A percentile compares a stretch with the other conserved stretches of the same genome.
These are phyloP conservation scores for Quercus cerris DNA, from an alignment of 306 rosid species.

Conservation along the genomic window DNA sequence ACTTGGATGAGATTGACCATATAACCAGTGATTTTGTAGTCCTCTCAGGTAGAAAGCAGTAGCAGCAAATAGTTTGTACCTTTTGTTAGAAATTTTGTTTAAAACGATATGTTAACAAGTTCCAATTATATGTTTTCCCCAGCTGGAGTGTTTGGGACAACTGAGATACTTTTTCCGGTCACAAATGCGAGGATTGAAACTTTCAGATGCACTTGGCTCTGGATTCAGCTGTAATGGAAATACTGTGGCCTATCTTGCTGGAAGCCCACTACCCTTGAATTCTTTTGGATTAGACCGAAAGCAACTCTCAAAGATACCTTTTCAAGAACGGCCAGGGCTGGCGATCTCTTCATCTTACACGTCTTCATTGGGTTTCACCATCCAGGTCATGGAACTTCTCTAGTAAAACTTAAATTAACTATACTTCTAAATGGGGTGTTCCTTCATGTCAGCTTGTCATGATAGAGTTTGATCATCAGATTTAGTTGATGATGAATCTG, in stretches of 20 bases:
- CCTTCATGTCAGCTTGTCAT: no score
- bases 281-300: conserved; percentile 21
- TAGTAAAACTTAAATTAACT: not conserved
- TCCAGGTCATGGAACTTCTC: conserved; percentile 23
- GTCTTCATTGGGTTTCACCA: conserved; percentile 31
- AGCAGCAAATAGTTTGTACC: not conserved
- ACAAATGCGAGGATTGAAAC: conserved; percentile 32
- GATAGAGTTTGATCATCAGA: no score
- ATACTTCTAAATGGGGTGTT: no score
- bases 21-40: conserved; percentile 28
- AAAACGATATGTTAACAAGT: not conserved
- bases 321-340: conserved; percentile 36
- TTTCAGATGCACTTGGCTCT: conserved; percentile 32
- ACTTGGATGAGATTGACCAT: conserved; percentile 34
- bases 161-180: conserved; percentile 36
- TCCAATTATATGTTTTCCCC: not conserved
- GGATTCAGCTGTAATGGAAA: conserved; percentile 43
- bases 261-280: conserved; percentile 24
- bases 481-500: no score
- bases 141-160: conserved; percentile 38
- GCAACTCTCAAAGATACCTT: conserved; percentile 22
- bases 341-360: conserved; percentile 30
- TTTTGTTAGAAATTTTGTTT: not conserved
- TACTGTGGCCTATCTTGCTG: conserved; percentile 38
- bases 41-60: conserved; percentile 28